Percentiles rank a stretch among this genome's conserved stretches.
These are phyloP conservation scores for Pseudoturritis turrita DNA, from an alignment of 345 rosid genomes.

Conservation along the genomic window DNA sequence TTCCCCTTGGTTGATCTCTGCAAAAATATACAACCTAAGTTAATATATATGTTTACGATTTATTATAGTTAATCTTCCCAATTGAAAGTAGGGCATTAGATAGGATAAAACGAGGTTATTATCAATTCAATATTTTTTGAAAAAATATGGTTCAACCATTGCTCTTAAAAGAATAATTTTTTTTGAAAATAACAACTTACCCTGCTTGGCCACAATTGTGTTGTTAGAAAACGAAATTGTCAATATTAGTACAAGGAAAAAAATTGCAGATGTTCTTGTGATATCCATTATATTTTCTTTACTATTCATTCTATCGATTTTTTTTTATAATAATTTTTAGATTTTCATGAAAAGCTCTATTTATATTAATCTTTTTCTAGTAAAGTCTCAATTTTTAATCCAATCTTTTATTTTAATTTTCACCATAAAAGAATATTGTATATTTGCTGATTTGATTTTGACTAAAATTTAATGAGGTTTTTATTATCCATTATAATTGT, in stretches of 20 bases:
- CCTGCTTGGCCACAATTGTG: not conserved
- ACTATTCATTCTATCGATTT: not conserved
- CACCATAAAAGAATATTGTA: too few species aligned
- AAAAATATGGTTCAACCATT: too few species aligned
- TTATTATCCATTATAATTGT: too few species aligned
- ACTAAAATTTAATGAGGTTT: too few species aligned
- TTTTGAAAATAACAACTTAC: not conserved
- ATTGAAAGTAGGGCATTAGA: too few species aligned
- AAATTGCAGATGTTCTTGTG: not conserved
- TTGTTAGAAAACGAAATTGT: not conserved
- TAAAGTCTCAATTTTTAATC: not conserved
- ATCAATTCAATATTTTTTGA: too few species aligned
- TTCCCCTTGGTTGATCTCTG: not conserved
- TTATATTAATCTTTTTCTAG: not conserved
- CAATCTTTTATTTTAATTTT: not conserved
- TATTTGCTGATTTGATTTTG: too few species aligned
- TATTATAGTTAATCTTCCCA: too few species aligned
- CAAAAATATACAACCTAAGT: not conserved
- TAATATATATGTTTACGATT: not conserved
- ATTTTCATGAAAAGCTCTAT: not conserved
- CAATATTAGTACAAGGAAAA: not conserved
- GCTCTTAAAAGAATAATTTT: too few species aligned
- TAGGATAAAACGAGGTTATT: too few species aligned
- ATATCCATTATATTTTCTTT: not conserved
- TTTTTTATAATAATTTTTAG: not conserved